Evolutionary conservation across 129 eudicot species (phyloP), one percentile per base, ranked within the genome.

Genomic region (Ambrosia trifida): DNA sequence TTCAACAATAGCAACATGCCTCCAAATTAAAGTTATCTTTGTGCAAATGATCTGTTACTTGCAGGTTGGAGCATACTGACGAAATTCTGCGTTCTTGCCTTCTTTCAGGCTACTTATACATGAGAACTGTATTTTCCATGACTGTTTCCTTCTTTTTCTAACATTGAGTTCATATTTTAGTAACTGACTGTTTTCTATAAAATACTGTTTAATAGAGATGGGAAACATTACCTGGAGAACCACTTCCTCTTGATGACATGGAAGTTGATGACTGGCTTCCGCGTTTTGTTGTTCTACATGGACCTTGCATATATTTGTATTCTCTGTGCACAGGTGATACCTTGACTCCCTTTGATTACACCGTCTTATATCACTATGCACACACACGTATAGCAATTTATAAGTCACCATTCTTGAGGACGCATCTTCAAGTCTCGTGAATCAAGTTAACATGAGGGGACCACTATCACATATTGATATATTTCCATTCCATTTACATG

Each of bases 261-360:
- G 98, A 94, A 62, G 85, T 94, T 68, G 98, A 93, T 78, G 98
- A 93, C 52, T 93, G 95, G 96, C 83, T 93, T 76, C 96, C 96
- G 56, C 95, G 96, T 66, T 94, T 89, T 81, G 79, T 89, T n/a
- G 97, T 94, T 46, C 96, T 94, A n/a, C 91, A 89, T 41, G 98
- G 97, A 66, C 69, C 89, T 9, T 89, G 97, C 66, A 80, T 94
- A 75, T 94, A 77, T 78, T 73, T 94, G 72, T 94, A 85, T 81
- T 80, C 80, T 67, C 46, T 77, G 18, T 86, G 91, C 69, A 85
- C 88, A 72, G 98, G 98, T 91, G 83, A 52, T 50, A 32, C 56
- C 4, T 41, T 20, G 16, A 38, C 64, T 20, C 7, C 47, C n/a
- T 65, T 50, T 12, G n/a, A 65, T 64, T 64, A 35, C 16, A 30